Percentiles rank a stretch among this genome's conserved stretches.
phyloP scores from a whole-genome alignment of 768 basidiomycete species.

The Mycena galopus region DNA sequence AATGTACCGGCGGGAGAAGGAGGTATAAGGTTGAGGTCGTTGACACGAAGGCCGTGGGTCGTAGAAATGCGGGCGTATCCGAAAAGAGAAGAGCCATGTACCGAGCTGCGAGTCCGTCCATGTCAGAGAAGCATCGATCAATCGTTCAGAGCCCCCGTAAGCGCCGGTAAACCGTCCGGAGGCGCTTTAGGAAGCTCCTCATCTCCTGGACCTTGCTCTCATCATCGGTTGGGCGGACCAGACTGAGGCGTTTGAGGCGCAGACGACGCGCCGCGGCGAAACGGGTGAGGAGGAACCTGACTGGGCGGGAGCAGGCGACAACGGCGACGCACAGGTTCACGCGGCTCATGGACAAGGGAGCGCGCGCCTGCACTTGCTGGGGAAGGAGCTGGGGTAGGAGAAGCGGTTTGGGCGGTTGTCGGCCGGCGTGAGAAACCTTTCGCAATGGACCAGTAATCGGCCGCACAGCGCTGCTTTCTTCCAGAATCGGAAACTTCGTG shows the following conservation, averaged over 20 bases:
- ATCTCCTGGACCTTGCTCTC: background rate
- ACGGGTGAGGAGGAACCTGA: background rate
- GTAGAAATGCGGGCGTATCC: constrained; percentile 18
- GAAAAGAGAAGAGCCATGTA: constrained; percentile 6
- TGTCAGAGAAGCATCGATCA: background rate
- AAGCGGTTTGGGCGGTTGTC: constrained; percentile 26
- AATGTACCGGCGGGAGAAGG: background rate
- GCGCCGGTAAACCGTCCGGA: background rate
- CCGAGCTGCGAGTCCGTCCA: background rate
- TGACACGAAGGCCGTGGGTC: constrained; percentile 15
- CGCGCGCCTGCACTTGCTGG: constrained; percentile 22
- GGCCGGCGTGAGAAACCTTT: constrained; percentile 1
- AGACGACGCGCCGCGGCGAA: background rate
- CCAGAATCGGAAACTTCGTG: background rate
- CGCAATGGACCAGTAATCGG: background rate
- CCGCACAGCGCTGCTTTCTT: background rate
- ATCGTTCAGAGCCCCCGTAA: constrained; percentile 13
- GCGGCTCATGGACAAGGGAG: background rate
- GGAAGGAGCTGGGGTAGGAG: constrained; percentile 27
- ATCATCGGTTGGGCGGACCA: background rate
- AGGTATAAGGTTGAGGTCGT: background rate
- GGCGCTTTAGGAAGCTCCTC: background rate
- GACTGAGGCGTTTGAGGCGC: constrained; percentile 17
- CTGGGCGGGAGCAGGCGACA: constrained; percentile 3
- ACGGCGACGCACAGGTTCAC: constrained; percentile 12